These are phyloP conservation scores for Rhodotorula toruloides DNA, from an alignment of 768 basidiomycete genomes.

Conservation along the genomic window DNA sequence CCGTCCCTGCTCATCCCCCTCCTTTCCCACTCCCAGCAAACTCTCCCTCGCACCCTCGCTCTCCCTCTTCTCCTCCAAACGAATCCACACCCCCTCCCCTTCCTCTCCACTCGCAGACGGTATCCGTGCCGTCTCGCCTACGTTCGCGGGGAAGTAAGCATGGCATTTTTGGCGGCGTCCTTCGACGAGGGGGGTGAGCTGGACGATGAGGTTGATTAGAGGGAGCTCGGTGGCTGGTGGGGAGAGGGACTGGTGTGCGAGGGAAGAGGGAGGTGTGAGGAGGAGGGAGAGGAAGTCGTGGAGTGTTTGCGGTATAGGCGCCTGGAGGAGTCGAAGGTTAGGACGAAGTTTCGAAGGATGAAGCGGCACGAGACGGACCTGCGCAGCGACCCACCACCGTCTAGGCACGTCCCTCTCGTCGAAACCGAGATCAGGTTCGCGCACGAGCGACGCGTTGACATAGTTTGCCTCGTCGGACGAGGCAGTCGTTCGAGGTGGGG, in stretches of 20 bases:
- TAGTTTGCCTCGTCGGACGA: slow-evolving; percentile 49
- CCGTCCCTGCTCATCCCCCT: slow-evolving; percentile 7
- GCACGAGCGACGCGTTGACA: slow-evolving; percentile 81
- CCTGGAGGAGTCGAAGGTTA: slow-evolving; percentile 43
- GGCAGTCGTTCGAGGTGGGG: slow-evolving; percentile 43
- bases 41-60: slow-evolving; percentile 27
- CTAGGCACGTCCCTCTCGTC: slow-evolving; percentile 39
- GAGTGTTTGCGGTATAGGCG: slow-evolving; percentile 63
- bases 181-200: slow-evolving; percentile 71
- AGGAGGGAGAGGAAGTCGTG: slow-evolving; percentile 73
- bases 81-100: slow-evolving; percentile 16
- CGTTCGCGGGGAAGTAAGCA: slow-evolving; percentile 63
- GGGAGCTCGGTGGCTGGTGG: slow-evolving; percentile 33
- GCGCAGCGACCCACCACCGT: slow-evolving; percentile 79
- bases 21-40: slow-evolving; percentile 6
- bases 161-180: slow-evolving; percentile 66
- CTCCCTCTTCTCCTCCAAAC: slow-evolving; percentile 17
- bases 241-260: slow-evolving; percentile 20
- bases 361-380: slow-evolving; percentile 44
- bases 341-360: not conserved
- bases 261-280: slow-evolving; percentile 44
- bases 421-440: slow-evolving; percentile 58
- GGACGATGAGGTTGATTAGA: slow-evolving; percentile 59
- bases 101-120: slow-evolving; percentile 48
- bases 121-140: slow-evolving; percentile 53